Conservation (phyloP, 176 grass and related monocot genomes). For the Poa annua region DNA sequence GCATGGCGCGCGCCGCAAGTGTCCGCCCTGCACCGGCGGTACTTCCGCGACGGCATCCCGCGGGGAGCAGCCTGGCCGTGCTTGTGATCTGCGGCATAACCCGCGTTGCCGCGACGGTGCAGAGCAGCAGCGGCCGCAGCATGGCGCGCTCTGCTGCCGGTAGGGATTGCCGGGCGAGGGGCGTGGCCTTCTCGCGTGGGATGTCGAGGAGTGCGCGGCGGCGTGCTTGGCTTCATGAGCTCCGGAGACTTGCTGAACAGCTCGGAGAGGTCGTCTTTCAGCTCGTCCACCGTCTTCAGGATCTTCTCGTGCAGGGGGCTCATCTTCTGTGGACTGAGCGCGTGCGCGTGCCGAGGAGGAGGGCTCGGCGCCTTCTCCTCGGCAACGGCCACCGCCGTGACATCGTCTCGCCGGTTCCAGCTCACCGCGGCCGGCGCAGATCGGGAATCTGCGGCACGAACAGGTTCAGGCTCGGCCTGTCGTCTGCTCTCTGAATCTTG, state of each 20-base stretch:
- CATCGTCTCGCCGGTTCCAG: conserved; percentile 26
- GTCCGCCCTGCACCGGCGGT: conserved; percentile 40
- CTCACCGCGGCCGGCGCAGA: conserved; percentile 37
- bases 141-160: conserved; percentile 33
- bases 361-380: conserved; percentile 31
- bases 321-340: conserved; percentile 10
- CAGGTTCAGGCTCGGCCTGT: conserved; percentile 2
- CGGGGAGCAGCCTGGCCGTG: background rate
- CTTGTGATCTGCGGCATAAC: background rate
- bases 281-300: conserved; percentile 72
- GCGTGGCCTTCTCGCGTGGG: conserved; percentile 15
- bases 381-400: background rate
- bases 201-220: conserved; percentile 28
- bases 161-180: background rate
- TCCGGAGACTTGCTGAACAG: conserved; percentile 64
- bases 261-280: conserved; percentile 73
- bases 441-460: conserved; percentile 44
- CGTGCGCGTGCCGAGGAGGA: conserved; percentile 28
- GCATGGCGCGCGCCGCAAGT: conserved; percentile 4
- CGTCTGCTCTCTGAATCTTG: background rate
- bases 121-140: background rate
- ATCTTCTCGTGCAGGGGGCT: conserved; percentile 56
- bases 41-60: conserved; percentile 47
- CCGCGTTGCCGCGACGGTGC: background rate
- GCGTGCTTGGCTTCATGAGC: conserved; percentile 18